Evolutionary conservation across 2,329 filamentous ascomycete genomes (phyloP).

Genomic region (Daldinia eschscholtzii): DNA sequence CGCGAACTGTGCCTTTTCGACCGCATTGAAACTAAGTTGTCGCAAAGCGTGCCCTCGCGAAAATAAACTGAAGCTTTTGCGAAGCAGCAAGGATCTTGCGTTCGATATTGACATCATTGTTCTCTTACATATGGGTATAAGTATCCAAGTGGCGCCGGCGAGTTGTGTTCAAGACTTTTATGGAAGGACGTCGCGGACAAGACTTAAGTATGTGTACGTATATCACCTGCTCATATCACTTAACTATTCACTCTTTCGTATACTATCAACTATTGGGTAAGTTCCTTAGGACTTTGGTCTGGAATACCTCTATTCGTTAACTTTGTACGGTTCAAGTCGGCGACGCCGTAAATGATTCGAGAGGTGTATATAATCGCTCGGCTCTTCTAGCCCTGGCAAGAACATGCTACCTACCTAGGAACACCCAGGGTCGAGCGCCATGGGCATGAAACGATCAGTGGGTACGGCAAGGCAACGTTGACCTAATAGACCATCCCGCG

Average conservation of each 20-base stretch:
- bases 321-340: conserved; percentile 8
- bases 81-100: not conserved
- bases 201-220: not conserved
- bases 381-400: conserved; percentile 15
- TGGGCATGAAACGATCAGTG: conserved; percentile 30
- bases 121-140: not conserved
- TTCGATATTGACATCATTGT: not conserved
- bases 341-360: conserved; percentile 2
- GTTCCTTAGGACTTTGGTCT: not conserved
- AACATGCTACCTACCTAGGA: not conserved
- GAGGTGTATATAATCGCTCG: conserved; percentile 7
- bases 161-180: not conserved
- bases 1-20: conserved; percentile 3
- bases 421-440: not conserved
- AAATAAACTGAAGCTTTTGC: conserved; percentile 19
- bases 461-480: conserved; percentile 8
- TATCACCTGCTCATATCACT: not conserved
- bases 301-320: not conserved
- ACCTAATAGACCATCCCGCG: conserved; percentile 7
- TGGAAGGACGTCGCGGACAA: not conserved
- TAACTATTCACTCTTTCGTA: too few species aligned
- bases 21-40: conserved; percentile 25
- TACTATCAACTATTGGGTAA: not conserved
- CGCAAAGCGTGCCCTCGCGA: conserved; percentile 27
- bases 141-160: not conserved